Evolutionary conservation across 306 rosid species (phyloP), one percentile per base, ranked within the genome.

Genomic region (Benincasa hispida): DNA sequence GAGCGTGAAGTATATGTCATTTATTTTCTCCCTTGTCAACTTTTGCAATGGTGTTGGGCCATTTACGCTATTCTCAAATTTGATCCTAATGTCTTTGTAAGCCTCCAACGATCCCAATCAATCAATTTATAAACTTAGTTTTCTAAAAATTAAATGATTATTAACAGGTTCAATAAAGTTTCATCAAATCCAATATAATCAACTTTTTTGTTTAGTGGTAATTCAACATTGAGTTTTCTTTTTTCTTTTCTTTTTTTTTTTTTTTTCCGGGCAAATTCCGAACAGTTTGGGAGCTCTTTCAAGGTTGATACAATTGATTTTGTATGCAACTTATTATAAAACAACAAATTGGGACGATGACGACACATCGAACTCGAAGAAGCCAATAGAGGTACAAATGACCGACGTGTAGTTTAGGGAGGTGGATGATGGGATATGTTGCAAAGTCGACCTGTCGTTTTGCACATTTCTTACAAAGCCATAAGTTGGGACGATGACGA

Each of bases 1-100:
- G 88, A 90, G 99, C 15, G 99, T 94, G 19, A 90, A 85, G 75
- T 92, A 90, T 78, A 94, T 94, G 97, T 96, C 99, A 0, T 88
- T 94, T 74, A 57, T 58, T 48, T 91, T 92, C 60, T 92, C 99
- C 4, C 51, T 94, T 0, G 75, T 92, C 24, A 87, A 74, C 86
- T 87, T 94, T 61, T 39, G 24, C 77, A 90, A 92, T 68, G 96
- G 91, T 41, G 0, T 78, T 14, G 96, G 97, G 79, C 76, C 5
- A 8, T 53, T 27, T 94, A 87, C 69, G 88, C 99, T 9, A 41
- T 84, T 24, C 88, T 91, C 24, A 86, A 76, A 76, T 84, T 91
- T 76, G 96, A 94, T 83, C 88, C 72, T 39, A 84, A 81, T 58
- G 19, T 93, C 0, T 81, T 78, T 92, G 97, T 91, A 90, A 24